Evolutionary conservation across 1,139 yeast species (phyloP).

Genomic region (Candida albicans): DNA sequence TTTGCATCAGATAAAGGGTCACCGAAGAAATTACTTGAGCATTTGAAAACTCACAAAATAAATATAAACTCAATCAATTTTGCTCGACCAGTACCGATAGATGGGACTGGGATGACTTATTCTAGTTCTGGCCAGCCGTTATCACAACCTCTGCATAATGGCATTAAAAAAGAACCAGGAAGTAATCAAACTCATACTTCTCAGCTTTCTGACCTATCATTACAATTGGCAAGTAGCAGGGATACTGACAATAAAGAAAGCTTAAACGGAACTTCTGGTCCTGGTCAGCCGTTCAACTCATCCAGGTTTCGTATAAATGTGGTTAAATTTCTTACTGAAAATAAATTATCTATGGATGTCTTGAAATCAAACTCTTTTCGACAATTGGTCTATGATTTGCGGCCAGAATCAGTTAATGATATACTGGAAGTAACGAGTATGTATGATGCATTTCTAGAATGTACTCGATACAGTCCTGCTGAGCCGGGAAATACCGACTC

Average conservation of each 20-base stretch:
- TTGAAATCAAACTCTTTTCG: constrained; percentile 54
- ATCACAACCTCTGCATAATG: constrained; percentile 14
- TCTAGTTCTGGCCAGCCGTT: constrained; percentile 30
- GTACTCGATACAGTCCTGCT: constrained; percentile 30
- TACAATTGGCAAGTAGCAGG: neutral
- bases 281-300: constrained; percentile 35
- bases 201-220: too few species aligned
- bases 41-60: constrained; percentile 55
- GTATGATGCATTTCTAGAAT: constrained; percentile 49
- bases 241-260: neutral
- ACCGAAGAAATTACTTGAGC: constrained; percentile 60
- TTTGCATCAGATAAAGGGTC: constrained; percentile 57
- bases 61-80: constrained; percentile 37
- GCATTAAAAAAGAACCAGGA: neutral
- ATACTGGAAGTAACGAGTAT: constrained; percentile 47
- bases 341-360: constrained; percentile 49
- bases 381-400: constrained; percentile 50
- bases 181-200: neutral
- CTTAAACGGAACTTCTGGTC: neutral
- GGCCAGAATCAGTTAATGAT: constrained; percentile 49
- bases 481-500: neutral
- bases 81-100: constrained; percentile 36
- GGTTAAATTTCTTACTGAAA: constrained; percentile 51
- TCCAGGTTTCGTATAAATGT: constrained; percentile 53
- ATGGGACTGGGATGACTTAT: constrained; percentile 40